Evolutionary conservation across 2,329 filamentous ascomycete species (phyloP).

Genomic region (Venturia carpophila): DNA sequence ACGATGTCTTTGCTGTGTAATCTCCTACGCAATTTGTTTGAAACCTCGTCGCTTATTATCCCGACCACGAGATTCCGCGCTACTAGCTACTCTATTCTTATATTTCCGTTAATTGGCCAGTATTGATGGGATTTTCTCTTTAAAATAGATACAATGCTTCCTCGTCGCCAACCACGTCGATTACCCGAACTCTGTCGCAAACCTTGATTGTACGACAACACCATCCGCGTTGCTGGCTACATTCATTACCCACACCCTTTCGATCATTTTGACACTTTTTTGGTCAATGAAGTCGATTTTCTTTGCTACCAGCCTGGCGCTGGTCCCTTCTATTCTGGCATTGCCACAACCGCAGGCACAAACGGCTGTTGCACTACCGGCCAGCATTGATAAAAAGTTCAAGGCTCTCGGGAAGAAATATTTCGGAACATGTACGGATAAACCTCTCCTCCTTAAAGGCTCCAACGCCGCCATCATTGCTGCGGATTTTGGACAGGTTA

Average conservation of each 20-base stretch:
- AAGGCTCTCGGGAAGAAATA: slow-evolving; percentile 37
- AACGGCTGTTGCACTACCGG: not conserved
- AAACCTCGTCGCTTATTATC: not conserved
- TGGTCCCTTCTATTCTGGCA: not conserved
- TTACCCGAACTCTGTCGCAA: not conserved
- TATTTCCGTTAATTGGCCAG: too few relatives aligned
- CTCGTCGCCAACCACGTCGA: not conserved
- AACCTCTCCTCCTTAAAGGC: slow-evolving; percentile 42
- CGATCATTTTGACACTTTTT: not conserved
- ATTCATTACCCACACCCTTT: not conserved
- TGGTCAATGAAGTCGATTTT: not conserved
- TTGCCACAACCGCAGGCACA: not conserved
- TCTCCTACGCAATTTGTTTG: not conserved
- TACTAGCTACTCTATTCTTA: not conserved
- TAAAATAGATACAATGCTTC: not conserved
- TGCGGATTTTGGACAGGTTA: slow-evolving; percentile 56
- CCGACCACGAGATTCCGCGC: not conserved
- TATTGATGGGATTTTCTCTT: not conserved
- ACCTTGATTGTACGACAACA: too few relatives aligned
- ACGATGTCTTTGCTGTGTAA: not conserved
- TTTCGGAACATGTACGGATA: slow-evolving; percentile 52
- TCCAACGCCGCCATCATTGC: slow-evolving; percentile 51
- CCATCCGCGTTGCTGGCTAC: not conserved
- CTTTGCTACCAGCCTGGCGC: not conserved
- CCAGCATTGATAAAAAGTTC: slow-evolving; percentile 11